Conservation (phyloP, 1,284 basidiomycete species). For the Leccinum variabile region DNA sequence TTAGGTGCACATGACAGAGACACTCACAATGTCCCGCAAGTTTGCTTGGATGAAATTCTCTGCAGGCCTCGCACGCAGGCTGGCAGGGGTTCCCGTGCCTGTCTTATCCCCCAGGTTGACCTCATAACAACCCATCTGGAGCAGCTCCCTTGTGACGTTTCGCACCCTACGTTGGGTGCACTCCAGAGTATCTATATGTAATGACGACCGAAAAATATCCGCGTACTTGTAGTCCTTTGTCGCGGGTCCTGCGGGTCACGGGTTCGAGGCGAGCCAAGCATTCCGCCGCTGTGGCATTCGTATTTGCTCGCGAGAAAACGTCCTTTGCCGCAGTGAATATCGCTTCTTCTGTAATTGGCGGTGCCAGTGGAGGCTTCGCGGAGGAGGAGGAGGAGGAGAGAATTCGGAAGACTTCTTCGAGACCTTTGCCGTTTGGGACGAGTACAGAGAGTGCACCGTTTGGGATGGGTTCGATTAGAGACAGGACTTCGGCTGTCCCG, state of each 20-base stretch:
- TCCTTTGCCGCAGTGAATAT: conserved; percentile 73
- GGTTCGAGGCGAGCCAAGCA: conserved; percentile 61
- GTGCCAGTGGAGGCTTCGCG: conserved; percentile 31
- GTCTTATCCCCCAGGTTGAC: conserved; percentile 92
- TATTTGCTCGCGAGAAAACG: conserved; percentile 49
- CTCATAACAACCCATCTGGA: conserved; percentile 94
- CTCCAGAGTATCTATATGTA: conserved; percentile 83
- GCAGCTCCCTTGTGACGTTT: conserved; percentile 68
- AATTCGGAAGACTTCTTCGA: conserved; percentile 53
- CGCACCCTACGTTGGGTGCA: conserved; percentile 61
- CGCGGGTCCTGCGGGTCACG: conserved; percentile 64
- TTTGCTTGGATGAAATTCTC: conserved; percentile 57
- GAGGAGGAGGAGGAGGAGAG: conserved; percentile 26
- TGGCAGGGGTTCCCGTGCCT: conserved; percentile 78
- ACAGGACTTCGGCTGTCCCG: conserved; percentile 51
- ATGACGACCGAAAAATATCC: conserved; percentile 88
- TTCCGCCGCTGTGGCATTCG: conserved; percentile 59
- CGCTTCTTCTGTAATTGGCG: conserved; percentile 38
- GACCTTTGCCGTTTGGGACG: conserved; percentile 63
- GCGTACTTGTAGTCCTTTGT: conserved; percentile 70
- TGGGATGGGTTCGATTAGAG: conserved; percentile 51
- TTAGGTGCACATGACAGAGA: neutral
- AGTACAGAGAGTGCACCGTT: conserved; percentile 72
- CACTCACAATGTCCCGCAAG: conserved; percentile 73
- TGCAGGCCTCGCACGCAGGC: conserved; percentile 51